Conservation (phyloP, 495 filamentous ascomycete genomes). For the Xylaria acuta region DNA sequence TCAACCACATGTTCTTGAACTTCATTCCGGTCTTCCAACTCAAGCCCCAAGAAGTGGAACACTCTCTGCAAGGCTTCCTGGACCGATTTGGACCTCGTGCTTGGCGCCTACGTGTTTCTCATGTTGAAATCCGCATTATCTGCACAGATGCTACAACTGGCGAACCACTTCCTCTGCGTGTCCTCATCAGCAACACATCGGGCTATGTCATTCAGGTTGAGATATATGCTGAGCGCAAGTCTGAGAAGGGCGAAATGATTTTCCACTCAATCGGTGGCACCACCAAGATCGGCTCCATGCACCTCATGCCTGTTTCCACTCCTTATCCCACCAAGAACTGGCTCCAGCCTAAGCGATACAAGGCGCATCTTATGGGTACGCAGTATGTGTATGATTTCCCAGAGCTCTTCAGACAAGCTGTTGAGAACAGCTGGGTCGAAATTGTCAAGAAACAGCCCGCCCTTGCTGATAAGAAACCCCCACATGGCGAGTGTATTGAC, state of each 20-base stretch:
- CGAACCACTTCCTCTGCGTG: constrained; percentile 88
- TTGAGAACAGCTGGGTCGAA: constrained; percentile 92
- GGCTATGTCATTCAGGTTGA: constrained; percentile 99
- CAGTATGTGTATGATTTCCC: constrained; percentile 99
- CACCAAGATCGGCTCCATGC: constrained; percentile 94
- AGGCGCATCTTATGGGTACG: constrained; percentile 98
- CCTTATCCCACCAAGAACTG: constrained; percentile 98
- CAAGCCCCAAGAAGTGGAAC: constrained; percentile 86
- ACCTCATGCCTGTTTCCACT: constrained; percentile 85
- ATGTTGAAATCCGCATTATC: constrained; percentile 97
- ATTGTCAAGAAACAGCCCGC: constrained; percentile 71
- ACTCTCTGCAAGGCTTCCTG: constrained; percentile 92
- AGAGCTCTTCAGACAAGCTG: constrained; percentile 96
- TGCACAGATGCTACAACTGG: constrained; percentile 89
- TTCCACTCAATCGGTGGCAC: constrained; percentile 98
- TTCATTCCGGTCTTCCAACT: constrained; percentile 96
- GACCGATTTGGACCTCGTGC: constrained; percentile 94
- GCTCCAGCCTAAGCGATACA: constrained; percentile 98
- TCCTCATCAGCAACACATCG: constrained; percentile 97
- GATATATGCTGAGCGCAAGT: constrained; percentile 96
- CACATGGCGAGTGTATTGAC: constrained; percentile 89
- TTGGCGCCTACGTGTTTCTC: constrained; percentile 95
- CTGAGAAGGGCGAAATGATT: constrained; percentile 94
- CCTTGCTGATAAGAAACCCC: constrained; percentile 80
- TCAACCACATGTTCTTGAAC: constrained; percentile 99